phyloP scores from a whole-genome alignment of 1,284 basidiomycete species.

The Abortiporus biennis region DNA sequence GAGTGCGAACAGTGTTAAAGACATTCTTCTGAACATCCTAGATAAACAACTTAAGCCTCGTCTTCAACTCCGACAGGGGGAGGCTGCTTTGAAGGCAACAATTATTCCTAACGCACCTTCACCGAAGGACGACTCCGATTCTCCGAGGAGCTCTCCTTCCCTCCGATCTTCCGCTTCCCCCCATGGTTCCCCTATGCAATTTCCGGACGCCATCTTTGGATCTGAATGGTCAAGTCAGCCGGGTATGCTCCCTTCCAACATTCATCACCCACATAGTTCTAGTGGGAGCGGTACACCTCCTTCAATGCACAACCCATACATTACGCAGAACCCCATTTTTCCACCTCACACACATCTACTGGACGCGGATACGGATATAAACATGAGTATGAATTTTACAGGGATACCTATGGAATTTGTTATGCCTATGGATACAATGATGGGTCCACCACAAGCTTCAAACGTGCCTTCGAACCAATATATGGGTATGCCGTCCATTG shows the following conservation, averaged over 20 bases:
- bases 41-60: slow-evolving; percentile 26
- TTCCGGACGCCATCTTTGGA: background rate
- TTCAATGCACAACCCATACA: slow-evolving; percentile 7
- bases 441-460: background rate
- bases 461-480: slow-evolving; percentile 13
- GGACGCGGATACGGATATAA: slow-evolving; percentile 20
- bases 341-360: slow-evolving; percentile 1
- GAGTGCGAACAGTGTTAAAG: slow-evolving; percentile 41
- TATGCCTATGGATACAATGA: slow-evolving; percentile 9
- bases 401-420: slow-evolving; percentile 16
- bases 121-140: slow-evolving; percentile 3
- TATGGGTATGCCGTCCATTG: slow-evolving; percentile 7
- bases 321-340: slow-evolving; percentile 3
- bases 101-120: background rate
- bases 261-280: background rate
- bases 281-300: slow-evolving; percentile 1
- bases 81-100: slow-evolving; percentile 13
- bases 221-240: background rate
- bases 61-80: slow-evolving; percentile 21
- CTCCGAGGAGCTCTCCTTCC: background rate
- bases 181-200: background rate
- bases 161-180: background rate
- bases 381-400: slow-evolving; percentile 10
- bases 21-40: slow-evolving; percentile 31
- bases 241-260: background rate